Base-by-base conservation (phyloP, 306 rosid species). In the Dalbergia cochinchinensis region DNA sequence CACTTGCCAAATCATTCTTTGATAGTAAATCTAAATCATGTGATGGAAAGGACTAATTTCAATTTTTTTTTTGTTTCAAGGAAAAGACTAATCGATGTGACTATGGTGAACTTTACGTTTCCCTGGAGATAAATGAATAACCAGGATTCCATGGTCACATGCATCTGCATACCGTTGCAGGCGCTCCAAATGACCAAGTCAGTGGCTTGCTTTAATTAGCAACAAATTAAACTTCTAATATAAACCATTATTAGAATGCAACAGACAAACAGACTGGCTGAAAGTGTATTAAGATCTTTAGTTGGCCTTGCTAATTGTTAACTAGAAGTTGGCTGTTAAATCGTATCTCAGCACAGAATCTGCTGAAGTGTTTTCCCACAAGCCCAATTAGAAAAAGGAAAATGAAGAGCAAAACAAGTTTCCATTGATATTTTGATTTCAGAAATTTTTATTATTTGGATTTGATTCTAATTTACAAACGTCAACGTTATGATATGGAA, bases 131-230 rank as follows among this genome's bases (percentile, higher is more conserved):
- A 31, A 26, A 59, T 48, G 18, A 65, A 59, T 37, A 26, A 53
- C 42, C 41, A 2, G 55, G 84, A 87, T 84, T 84, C 86, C 77
- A 45, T 31, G 35, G 50, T 34, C 88, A 86, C 85, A 57, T 84
- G 88, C 26, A 44, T 81, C 62, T 84, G 78, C 64, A 71, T 31
- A 61, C 47, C 65, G 47, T 77, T 76, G 89, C 78, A 80, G 58
- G 59, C 78, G 83, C 81, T 76, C 35, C 81, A 60, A 80, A 64
- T 50, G 68, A 64, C 73, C 33, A 71, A 57, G 68, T 44, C 53
- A 42, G 60, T 57, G 65, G 45, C 74, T 62, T 78, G 70, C 82
- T 78, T 81, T 61, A 81, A 67, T 73, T 81, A 57, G 73, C 80
- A 80, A 48, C 71, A 73, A 39, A 73, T 62, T 3, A 77, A 70